These are phyloP conservation scores for Lactarius trivialis DNA, from an alignment of 768 basidiomycete genomes.

Conservation along the genomic window DNA sequence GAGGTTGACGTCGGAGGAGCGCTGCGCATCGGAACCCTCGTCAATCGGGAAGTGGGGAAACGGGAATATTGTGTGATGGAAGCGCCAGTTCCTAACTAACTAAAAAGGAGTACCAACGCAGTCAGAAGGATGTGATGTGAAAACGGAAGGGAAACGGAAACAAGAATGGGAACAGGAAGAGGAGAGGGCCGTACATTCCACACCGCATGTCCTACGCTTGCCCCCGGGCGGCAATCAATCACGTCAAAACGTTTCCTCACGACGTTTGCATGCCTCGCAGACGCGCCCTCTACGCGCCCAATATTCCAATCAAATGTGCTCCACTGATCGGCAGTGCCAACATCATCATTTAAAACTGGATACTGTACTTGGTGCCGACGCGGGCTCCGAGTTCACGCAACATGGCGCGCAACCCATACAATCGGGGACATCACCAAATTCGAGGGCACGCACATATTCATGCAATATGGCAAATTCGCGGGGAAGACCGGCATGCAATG, in stretches of 20 bases:
- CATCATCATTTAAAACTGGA: constrained; percentile 14
- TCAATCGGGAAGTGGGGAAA: not conserved
- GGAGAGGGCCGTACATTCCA: constrained; percentile 13
- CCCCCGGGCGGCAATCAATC: not conserved
- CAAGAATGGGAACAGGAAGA: not conserved
- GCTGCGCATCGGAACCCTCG: constrained; percentile 3
- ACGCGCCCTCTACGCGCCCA: constrained; percentile 17
- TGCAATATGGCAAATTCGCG: constrained; percentile 78
- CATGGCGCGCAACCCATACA: constrained; percentile 70
- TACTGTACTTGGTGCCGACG: constrained; percentile 20
- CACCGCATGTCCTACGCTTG: constrained; percentile 11
- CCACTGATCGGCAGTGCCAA: constrained; percentile 15
- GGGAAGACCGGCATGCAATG: constrained; percentile 65
- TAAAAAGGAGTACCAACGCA: constrained; percentile 5
- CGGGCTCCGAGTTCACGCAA: constrained; percentile 44
- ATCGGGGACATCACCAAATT: constrained; percentile 85
- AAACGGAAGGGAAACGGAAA: not conserved
- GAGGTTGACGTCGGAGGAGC: constrained; percentile 6
- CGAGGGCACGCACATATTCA: constrained; percentile 69
- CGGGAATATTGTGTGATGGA: constrained; percentile 6
- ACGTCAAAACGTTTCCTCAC: constrained; percentile 22
- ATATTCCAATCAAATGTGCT: constrained; percentile 23
- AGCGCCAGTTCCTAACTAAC: constrained; percentile 15
- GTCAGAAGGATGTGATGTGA: constrained; percentile 19
- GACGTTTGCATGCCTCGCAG: constrained; percentile 22